Evolutionary conservation across 345 rosid genomes (phyloP).

Genomic region (Arabidopsis suecica): DNA sequence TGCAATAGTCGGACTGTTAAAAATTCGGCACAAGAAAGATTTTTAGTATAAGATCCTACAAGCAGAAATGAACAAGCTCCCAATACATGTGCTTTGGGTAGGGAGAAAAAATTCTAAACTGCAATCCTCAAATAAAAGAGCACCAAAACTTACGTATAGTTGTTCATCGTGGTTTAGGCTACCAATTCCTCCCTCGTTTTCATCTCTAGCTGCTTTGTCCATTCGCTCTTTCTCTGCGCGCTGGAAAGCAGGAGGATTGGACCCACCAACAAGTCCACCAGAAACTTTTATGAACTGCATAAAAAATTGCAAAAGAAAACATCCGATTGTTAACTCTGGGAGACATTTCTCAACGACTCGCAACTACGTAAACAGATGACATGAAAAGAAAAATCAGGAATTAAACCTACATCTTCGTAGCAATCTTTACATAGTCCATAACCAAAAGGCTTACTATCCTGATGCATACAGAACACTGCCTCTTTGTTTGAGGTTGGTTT

Average conservation of each 20-base stretch:
- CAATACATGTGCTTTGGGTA: background rate
- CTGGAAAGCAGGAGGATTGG: constrained; percentile 93
- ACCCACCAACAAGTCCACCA: constrained; percentile 88
- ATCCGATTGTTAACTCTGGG: constrained; percentile 22
- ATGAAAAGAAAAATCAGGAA: constrained; percentile 15
- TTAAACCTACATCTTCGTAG: constrained; percentile 61
- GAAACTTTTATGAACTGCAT: constrained; percentile 65
- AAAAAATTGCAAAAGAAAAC: constrained; percentile 7
- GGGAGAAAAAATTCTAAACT: background rate
- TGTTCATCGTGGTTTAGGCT: constrained; percentile 33
- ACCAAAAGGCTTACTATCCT: constrained; percentile 53
- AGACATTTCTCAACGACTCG: constrained; percentile 10
- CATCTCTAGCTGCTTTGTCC: constrained; percentile 52
- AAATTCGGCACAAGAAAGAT: constrained; percentile 18
- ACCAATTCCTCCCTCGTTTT: constrained; percentile 49
- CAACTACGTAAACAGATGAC: background rate
- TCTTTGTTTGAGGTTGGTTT: constrained; percentile 42
- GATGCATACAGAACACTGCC: constrained; percentile 71
- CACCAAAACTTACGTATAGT: constrained; percentile 25
- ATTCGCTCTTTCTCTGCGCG: constrained; percentile 75
- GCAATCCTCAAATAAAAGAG: constrained; percentile 15
- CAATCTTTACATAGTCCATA: constrained; percentile 79
- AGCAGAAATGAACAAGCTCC: background rate
- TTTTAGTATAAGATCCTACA: constrained; percentile 19
- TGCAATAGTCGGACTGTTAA: constrained; percentile 41